Base-by-base conservation (phyloP, 1,284 basidiomycete species). In the Gomphus bonarii region DNA sequence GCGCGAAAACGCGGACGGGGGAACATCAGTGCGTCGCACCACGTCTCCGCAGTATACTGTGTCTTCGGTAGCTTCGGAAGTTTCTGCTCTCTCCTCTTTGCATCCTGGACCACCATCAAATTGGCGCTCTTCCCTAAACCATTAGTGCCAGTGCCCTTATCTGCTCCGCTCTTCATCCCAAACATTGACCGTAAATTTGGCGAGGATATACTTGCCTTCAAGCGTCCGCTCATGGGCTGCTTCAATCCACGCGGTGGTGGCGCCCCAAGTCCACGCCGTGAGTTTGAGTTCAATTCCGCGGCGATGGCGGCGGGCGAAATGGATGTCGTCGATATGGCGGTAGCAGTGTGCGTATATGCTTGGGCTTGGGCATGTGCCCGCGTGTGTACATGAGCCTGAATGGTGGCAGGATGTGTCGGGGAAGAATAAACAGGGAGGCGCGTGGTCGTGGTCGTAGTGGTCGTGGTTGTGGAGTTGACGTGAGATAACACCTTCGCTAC, bases 1-100 rank as follows among this genome's bases (percentile, higher is more conserved):
- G 65, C 64, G 63, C 77, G 79, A 62, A 89, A 78, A 50, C 85
- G 75, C 5, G 86, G 87, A 0, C 84, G 76, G 3, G 86, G 87
- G 57, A 88, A 82, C 43, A 89, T 68, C 3, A 89, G 62, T 1
- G 85, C 86, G 62, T 88, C 85, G 67, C 87, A 89, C 84, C 86
- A 87, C 10, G 83, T 82, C 68, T 88, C 84, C 0, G 85, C 78
- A 1, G 81, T 78, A 1, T 57, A 50, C 30, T 55, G 54, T 10
- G 54, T 49, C 33, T 55, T 55, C 30, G 33, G 10, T 25, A 16
- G 3, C 28, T 48, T 48, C 11, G 1, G n/a, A 25, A 3, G 6
- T 16, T 25, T 16, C 11, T 48, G 1, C 11, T 10, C 46, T 11
- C 46, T 25, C 7, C 7, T 48, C 25, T 10, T 43, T 7, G 42